These are phyloP conservation scores for Kalanchoe fedtschenkoi DNA, from an alignment of 164 flowering plant genomes.

Conservation along the genomic window DNA sequence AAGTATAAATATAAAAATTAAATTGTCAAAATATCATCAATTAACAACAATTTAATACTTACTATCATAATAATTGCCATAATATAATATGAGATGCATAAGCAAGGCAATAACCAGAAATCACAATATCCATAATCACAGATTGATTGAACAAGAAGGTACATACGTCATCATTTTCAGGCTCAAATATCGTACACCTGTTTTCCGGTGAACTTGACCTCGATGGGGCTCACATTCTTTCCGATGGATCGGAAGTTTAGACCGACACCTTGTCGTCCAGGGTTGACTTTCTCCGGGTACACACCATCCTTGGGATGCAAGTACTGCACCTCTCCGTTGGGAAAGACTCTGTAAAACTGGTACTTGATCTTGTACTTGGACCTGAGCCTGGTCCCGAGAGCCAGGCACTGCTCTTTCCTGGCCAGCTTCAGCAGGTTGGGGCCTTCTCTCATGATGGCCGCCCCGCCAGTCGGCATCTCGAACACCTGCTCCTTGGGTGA, in stretches of 20 bases:
- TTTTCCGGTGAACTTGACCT: conserved; percentile 96
- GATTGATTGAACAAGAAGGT: too few relatives aligned
- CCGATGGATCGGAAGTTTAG: conserved; percentile 80
- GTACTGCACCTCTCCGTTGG: conserved; percentile 94
- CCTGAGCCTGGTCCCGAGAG: conserved; percentile 85
- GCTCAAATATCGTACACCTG: conserved; percentile 59
- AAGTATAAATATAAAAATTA: too few relatives aligned
- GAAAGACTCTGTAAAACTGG: conserved; percentile 96
- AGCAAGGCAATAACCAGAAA: too few relatives aligned
- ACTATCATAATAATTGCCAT: too few relatives aligned
- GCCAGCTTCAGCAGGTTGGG: conserved; percentile 82
- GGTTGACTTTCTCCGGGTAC: conserved; percentile 98
- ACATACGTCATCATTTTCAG: background rate
- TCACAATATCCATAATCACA: too few relatives aligned
- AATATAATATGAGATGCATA: too few relatives aligned
- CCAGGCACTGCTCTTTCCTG: conserved; percentile 94
- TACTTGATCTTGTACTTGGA: conserved; percentile 98
- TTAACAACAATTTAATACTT: too few relatives aligned
- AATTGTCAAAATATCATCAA: too few relatives aligned
- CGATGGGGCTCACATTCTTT: conserved; percentile 77
- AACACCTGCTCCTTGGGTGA: conserved; percentile 83
- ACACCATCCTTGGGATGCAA: conserved; percentile 98
- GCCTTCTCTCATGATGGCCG: conserved; percentile 84
- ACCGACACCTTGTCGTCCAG: conserved; percentile 83
- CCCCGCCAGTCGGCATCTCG: conserved; percentile 94